Conservation (phyloP, 805 yeast genomes). For the Schwanniomyces yamadae region DNA sequence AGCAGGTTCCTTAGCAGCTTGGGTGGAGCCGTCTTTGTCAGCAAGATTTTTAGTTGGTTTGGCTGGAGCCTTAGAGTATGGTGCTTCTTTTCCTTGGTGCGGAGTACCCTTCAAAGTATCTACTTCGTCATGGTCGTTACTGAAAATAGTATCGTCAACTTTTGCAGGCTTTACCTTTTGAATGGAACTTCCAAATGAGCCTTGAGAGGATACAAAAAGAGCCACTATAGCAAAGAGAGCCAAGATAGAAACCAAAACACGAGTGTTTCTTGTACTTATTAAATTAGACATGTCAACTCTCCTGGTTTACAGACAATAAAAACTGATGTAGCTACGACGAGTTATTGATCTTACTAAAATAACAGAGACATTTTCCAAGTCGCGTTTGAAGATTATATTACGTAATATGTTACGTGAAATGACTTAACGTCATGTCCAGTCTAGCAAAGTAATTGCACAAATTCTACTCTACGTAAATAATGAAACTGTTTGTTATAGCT, state of each 20-base stretch:
- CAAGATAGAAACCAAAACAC: constrained; percentile 51
- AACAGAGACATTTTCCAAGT: background rate
- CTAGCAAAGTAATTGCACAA: too few species aligned
- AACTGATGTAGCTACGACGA: too few species aligned
- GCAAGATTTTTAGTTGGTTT: constrained; percentile 19
- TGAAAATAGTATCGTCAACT: constrained; percentile 20
- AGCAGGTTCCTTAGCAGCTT: background rate
- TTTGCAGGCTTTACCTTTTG: constrained; percentile 30
- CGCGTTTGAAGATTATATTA: background rate
- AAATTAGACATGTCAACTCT: constrained; percentile 17
- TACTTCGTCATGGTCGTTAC: constrained; percentile 15
- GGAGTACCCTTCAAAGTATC: constrained; percentile 34
- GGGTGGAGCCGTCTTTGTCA: constrained; percentile 17
- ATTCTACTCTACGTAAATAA: too few species aligned
- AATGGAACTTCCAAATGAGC: constrained; percentile 30
- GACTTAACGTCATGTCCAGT: background rate
- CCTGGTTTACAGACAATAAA: too few species aligned
- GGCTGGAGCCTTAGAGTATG: constrained; percentile 22
- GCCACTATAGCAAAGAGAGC: constrained; percentile 50
- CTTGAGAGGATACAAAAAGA: constrained; percentile 48
- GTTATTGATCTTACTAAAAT: too few species aligned
- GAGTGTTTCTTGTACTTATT: constrained; percentile 48
- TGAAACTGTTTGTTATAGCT: too few species aligned
- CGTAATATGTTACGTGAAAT: background rate
- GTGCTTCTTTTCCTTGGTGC: constrained; percentile 34